Base-by-base conservation (phyloP, 140 eudicot genomes). In the Erigeron philadelphicus region DNA sequence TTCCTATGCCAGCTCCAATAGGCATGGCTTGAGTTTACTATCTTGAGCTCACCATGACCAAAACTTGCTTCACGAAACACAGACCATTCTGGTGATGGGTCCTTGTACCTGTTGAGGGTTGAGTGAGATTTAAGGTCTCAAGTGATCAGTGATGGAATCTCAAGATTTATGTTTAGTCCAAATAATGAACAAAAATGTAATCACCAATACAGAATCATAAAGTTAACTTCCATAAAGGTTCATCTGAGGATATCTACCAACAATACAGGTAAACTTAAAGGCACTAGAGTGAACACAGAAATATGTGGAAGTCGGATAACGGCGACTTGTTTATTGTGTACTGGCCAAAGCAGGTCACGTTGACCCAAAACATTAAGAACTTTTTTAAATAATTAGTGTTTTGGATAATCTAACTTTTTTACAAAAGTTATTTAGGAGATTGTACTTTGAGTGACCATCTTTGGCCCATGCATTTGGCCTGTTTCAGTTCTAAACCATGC, bases 1-100 rank as follows among this genome's bases (percentile, higher is more conserved):
- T 92, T 92, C 81, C 95, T 86, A 58, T 91, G 95, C 97, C 97
- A 91, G 56, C 91, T 91, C 96, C 97, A 91, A 59, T 72, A 84
- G 11, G 97, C 96, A 74, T 91, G 96, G 63, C 81, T 82, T 25
- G 91, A 72, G 73, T 91, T 91, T 74, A 80, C 85, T 45, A 91
- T 77, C 73, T 68, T 82, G 6, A 91, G 86, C 84, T 91, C 97
- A 54, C 97, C 97, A 66, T 91, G 97, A 8, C 96, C 97, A 69
- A 91, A 91, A 77, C 96, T 91, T 3, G 96, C 97, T 78, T 91
- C 96, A 13, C 95, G 96, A 74, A 91, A 91, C 12, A 86, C 84
- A 7, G 98, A 92, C 98, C 98, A 92, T 47, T 88, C 90, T 1
- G 98, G 98, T 9, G 77, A 79, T 6, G 98, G 95, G 15, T 76